Percentiles rank a stretch among this genome's conserved stretches.
Evolutionary conservation across 23 red algal species (phyloP).

Genomic region (Rhodosorus marinus): DNA sequence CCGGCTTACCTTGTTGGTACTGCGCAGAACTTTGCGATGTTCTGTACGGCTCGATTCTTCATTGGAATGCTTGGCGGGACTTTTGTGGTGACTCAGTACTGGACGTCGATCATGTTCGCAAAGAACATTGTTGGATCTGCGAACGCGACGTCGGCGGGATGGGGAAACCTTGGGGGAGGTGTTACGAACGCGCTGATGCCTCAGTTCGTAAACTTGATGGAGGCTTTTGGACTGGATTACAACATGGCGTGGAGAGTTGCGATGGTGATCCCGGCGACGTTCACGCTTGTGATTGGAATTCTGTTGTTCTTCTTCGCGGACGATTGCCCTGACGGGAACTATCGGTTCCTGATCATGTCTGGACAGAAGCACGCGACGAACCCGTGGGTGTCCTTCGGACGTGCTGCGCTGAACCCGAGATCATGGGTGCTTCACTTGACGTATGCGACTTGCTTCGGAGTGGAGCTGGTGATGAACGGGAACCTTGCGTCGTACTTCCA

Average conservation of each 20-base stretch:
- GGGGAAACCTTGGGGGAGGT: constrained; percentile 46
- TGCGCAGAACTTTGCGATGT: constrained; percentile 12
- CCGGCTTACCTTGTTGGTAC: constrained; percentile 34
- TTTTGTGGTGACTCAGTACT: constrained; percentile 53
- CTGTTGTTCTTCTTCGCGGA: constrained; percentile 30
- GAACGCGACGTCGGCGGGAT: constrained; percentile 26
- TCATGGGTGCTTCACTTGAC: constrained; percentile 26
- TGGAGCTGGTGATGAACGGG: constrained; percentile 40
- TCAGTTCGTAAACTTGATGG: constrained; percentile 16
- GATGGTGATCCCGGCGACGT: constrained; percentile 22
- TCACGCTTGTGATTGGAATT: constrained; percentile 5
- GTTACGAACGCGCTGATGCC: constrained; percentile 50
- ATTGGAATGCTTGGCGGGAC: constrained; percentile 43
- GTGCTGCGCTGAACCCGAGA: constrained; percentile 11
- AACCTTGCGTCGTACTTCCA: constrained; percentile 26
- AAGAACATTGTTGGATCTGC: constrained; percentile 37
- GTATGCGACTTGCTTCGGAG: constrained; percentile 39
- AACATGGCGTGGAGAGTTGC: constrained; percentile 25
- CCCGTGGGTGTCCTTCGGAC: constrained; percentile 4
- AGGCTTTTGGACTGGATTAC: constrained; percentile 18
- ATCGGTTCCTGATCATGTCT: constrained; percentile 7
- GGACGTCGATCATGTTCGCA: constrained; percentile 37
- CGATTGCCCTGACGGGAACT: constrained; percentile 38
- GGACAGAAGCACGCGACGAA: background rate
- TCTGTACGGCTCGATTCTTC: constrained; percentile 34